Evolutionary conservation across 176 grass and related monocot species (phyloP).

Genomic region (Eremochloa ophiuroides): DNA sequence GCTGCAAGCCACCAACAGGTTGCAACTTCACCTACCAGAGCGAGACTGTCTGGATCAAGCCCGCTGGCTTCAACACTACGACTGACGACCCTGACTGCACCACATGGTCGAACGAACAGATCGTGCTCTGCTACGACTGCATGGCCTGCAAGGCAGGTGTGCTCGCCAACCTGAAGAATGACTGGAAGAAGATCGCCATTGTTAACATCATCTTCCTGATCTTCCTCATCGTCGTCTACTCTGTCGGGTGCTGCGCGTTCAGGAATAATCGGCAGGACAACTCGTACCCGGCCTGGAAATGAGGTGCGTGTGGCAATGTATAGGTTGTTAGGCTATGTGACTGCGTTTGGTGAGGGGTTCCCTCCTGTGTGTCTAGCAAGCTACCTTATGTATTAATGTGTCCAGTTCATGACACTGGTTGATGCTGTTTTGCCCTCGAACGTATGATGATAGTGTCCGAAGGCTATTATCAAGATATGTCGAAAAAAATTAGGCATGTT

Average conservation of each 20-base stretch:
- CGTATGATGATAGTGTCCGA: neutral
- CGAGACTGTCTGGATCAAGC: conserved; percentile 68
- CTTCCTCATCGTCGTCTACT: conserved; percentile 83
- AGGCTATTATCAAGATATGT: conserved; percentile 14
- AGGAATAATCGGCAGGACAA: conserved; percentile 79
- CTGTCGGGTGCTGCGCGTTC: conserved; percentile 82
- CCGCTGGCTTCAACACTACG: conserved; percentile 36
- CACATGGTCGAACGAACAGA: conserved; percentile 68
- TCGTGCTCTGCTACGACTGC: conserved; percentile 68
- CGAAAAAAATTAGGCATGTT: neutral
- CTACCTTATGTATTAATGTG: neutral
- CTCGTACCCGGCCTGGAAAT: conserved; percentile 54
- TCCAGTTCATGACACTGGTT: neutral
- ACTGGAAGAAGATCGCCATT: conserved; percentile 89
- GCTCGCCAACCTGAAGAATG: conserved; percentile 82
- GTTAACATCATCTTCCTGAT: conserved; percentile 83
- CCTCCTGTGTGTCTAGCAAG: neutral
- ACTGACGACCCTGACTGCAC: conserved; percentile 49
- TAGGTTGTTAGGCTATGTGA: neutral
- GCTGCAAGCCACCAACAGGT: conserved; percentile 80
- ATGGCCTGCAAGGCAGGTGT: conserved; percentile 83
- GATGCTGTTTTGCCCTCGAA: neutral
- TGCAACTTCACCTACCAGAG: conserved; percentile 78
- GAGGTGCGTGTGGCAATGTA: neutral
- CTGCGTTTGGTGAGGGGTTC: neutral